Percentiles rank a stretch among this genome's conserved stretches.
phyloP scores from a whole-genome alignment of 2,329 filamentous ascomycete genomes.

The Sporothrix brunneoviolacea region DNA sequence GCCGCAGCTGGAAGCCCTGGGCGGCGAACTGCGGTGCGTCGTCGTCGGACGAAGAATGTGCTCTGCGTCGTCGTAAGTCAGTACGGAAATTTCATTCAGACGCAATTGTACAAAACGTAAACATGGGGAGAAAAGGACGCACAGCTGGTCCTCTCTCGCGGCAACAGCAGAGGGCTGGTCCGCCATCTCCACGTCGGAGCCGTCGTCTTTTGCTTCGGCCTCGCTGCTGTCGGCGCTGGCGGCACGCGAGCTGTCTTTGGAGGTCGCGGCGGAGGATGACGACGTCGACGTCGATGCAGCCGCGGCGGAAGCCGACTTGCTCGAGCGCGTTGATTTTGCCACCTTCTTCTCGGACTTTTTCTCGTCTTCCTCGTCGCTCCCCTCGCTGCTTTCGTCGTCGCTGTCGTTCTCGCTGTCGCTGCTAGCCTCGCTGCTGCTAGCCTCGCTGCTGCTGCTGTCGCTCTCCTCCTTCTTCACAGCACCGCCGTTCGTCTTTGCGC shows the following conservation, averaged over 20 bases:
- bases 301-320: background rate
- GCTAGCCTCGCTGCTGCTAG: background rate
- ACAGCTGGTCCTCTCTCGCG: constrained; percentile 3
- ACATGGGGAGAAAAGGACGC: background rate
- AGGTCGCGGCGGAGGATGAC: background rate
- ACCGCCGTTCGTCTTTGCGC: background rate
- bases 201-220: background rate
- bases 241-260: background rate
- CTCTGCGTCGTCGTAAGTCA: no score
- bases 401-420: background rate
- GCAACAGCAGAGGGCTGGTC: constrained; percentile 32
- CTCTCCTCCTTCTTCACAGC: background rate
- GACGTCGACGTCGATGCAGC: background rate
- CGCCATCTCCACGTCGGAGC: constrained; percentile 16
- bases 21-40: constrained; percentile 36
- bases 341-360: background rate
- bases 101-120: no score
- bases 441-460: constrained; percentile 10
- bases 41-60: no score
- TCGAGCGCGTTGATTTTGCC: background rate
- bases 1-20: constrained; percentile 49
- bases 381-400: background rate
- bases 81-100: no score
- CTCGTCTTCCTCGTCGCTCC: constrained; percentile 1
- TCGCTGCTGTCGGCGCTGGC: background rate